phyloP scores from a whole-genome alignment of 805 yeast genomes.

The Candida multigemmis region DNA sequence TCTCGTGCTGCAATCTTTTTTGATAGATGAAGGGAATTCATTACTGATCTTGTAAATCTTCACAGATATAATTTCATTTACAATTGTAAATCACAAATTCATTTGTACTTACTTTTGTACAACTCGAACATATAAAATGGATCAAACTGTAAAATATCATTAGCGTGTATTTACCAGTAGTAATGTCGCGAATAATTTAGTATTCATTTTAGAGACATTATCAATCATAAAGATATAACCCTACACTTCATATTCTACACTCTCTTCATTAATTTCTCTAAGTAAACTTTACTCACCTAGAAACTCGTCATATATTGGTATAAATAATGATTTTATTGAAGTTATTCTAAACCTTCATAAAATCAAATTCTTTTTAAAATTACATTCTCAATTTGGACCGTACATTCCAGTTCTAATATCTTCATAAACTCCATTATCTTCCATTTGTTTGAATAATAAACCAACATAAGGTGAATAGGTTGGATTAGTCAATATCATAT shows the following conservation, averaged over 20 bases:
- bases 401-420: conserved; percentile 19
- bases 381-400: conserved; percentile 10
- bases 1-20: conserved; percentile 44
- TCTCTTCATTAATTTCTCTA: too few species aligned
- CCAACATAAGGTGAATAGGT: conserved; percentile 23
- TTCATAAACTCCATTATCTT: conserved; percentile 19
- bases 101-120: too few species aligned
- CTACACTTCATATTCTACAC: too few species aligned
- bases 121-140: too few species aligned
- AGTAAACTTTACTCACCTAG: too few species aligned
- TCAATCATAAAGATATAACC: too few species aligned
- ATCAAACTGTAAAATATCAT: too few species aligned
- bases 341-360: neutral
- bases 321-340: neutral
- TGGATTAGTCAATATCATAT: conserved; percentile 18
- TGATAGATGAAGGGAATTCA: conserved; percentile 1
- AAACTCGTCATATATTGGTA: too few species aligned
- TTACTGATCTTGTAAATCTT: neutral
- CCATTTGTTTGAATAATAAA: conserved; percentile 17
- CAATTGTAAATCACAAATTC: too few species aligned
- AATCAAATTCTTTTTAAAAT: neutral
- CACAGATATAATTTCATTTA: neutral
- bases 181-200: too few species aligned
- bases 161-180: too few species aligned
- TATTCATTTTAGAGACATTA: too few species aligned